phyloP scores from a whole-genome alignment of 768 basidiomycete genomes.

The Ramaria rubella region DNA sequence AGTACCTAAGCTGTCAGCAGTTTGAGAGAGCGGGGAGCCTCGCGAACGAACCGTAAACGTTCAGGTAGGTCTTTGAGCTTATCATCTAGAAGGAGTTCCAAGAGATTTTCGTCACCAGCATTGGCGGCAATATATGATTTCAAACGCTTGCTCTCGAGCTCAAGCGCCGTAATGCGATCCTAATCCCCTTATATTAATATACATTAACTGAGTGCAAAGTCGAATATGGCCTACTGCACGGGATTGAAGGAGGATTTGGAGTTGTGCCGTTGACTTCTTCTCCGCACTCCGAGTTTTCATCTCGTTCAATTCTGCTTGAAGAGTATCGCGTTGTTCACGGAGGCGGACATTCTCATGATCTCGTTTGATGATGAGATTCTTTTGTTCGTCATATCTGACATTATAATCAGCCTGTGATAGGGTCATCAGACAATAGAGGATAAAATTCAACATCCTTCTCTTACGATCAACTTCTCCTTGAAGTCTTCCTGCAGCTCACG shows the following conservation, averaged over 20 bases:
- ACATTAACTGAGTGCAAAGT: background rate
- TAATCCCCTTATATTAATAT: conserved; percentile 22
- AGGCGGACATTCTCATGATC: conserved; percentile 62
- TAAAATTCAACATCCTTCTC: background rate
- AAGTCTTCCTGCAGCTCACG: conserved; percentile 7
- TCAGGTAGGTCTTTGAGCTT: conserved; percentile 38
- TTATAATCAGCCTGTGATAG: conserved; percentile 5
- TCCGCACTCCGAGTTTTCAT: conserved; percentile 63
- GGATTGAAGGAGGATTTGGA: conserved; percentile 56
- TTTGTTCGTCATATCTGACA: conserved; percentile 46
- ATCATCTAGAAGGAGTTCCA: conserved; percentile 60
- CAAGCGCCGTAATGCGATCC: conserved; percentile 67
- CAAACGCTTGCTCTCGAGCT: conserved; percentile 66
- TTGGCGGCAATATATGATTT: conserved; percentile 74
- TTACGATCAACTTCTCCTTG: conserved; percentile 9
- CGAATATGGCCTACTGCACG: conserved; percentile 38
- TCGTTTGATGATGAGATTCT: conserved; percentile 50
- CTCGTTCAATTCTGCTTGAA: conserved; percentile 57
- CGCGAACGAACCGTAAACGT: conserved; percentile 10
- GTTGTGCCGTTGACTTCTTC: conserved; percentile 53
- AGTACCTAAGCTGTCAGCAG: conserved; percentile 16
- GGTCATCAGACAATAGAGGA: background rate
- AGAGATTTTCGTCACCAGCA: conserved; percentile 61
- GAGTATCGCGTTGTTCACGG: conserved; percentile 67
- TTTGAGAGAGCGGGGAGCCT: conserved; percentile 35